phyloP scores from a whole-genome alignment of 352 stramenopile species.

The Phytophthora pisi region DNA sequence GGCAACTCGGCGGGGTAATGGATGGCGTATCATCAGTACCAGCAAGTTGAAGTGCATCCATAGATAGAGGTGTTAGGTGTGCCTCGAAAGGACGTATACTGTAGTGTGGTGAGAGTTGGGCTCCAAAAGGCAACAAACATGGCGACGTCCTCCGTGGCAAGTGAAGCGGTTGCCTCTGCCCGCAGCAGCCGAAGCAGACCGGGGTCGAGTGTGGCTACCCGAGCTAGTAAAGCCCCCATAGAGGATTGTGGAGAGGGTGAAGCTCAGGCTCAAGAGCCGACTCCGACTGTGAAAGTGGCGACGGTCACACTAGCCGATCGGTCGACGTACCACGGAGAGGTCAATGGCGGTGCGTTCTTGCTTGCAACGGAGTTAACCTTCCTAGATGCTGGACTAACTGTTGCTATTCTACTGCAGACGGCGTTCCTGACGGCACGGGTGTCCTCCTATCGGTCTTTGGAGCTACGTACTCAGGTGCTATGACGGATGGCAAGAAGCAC shows the following conservation, averaged over 20 bases:
- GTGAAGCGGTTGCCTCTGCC: conserved; percentile 3
- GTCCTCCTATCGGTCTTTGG: conserved; percentile 45
- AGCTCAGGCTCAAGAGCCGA: not conserved
- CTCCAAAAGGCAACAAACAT: conserved; percentile 17
- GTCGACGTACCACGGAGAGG: conserved; percentile 45
- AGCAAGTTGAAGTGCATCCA: conserved; percentile 39
- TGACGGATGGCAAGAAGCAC: conserved; percentile 41
- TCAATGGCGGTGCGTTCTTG: conserved; percentile 23
- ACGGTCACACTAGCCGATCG: conserved; percentile 27
- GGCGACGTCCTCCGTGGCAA: conserved; percentile 4
- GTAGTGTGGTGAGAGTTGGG: not conserved
- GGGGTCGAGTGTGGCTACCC: conserved; percentile 19
- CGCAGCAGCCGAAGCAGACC: conserved; percentile 29
- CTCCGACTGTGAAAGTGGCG: conserved; percentile 15
- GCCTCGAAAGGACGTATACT: conserved; percentile 26
- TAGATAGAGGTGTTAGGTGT: conserved; percentile 17
- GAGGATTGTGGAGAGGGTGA: not conserved
- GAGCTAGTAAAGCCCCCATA: not conserved
- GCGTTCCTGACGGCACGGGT: conserved; percentile 42
- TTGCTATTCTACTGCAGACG: conserved; percentile 22
- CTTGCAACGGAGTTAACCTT: not conserved
- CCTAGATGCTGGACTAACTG: not conserved
- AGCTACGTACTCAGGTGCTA: conserved; percentile 41
- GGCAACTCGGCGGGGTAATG: conserved; percentile 34
- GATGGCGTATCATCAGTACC: conserved; percentile 34